Conservation (phyloP, 1,284 basidiomycete genomes). For the Leccinum glutinopallens region DNA sequence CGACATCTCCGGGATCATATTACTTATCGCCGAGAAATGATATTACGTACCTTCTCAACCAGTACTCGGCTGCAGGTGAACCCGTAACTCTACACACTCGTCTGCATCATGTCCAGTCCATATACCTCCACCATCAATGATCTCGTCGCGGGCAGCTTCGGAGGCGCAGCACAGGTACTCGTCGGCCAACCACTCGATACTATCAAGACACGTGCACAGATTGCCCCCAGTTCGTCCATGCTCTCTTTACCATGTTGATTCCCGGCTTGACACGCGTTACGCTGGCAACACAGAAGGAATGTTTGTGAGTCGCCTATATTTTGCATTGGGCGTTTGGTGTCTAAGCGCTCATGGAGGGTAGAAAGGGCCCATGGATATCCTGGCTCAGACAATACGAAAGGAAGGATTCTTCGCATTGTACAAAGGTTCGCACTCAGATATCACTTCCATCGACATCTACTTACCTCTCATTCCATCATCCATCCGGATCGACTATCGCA, state of each 20-base stretch:
- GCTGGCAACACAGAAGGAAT: constrained; percentile 56
- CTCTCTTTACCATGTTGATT: background rate
- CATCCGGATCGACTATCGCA: background rate
- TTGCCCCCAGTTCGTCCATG: constrained; percentile 64
- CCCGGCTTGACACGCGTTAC: background rate
- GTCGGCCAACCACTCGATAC: constrained; percentile 90
- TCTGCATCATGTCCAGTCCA: constrained; percentile 22
- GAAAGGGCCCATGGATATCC: constrained; percentile 93
- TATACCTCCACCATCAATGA: constrained; percentile 64
- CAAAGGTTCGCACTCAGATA: constrained; percentile 62
- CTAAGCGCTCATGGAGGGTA: constrained; percentile 33
- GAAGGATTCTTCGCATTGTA: constrained; percentile 91
- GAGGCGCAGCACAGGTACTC: constrained; percentile 80
- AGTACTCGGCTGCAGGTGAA: background rate
- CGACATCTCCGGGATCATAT: background rate
- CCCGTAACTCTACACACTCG: background rate
- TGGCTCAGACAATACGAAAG: constrained; percentile 77
- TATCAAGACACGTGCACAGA: constrained; percentile 80
- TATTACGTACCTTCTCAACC: background rate
- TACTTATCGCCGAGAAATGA: background rate
- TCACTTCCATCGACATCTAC: background rate
- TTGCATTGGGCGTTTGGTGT: background rate
- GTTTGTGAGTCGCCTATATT: constrained; percentile 61
- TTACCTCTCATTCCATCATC: background rate
- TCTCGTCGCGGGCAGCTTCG: constrained; percentile 76